A percentile compares a stretch with the other conserved stretches of the same genome.
Conservation (phyloP, 108 stramenopile genomes). For the Mediolabrus comicus region DNA sequence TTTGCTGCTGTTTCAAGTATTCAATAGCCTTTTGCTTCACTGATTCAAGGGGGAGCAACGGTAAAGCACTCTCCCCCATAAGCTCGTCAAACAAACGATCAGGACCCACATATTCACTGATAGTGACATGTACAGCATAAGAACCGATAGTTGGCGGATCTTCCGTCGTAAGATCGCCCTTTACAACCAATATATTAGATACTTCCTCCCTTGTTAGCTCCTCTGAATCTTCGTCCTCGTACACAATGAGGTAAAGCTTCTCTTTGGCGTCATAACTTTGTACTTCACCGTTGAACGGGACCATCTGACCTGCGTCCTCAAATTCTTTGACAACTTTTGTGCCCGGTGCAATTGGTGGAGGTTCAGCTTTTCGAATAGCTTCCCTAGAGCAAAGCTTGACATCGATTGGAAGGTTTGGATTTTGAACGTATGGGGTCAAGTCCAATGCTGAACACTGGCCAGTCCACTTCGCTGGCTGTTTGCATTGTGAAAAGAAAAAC, state of each 20-base stretch:
- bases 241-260: not conserved
- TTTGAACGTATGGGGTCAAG: constrained; percentile 40
- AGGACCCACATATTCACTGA: constrained; percentile 58
- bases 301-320: not conserved
- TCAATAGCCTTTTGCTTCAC: constrained; percentile 44
- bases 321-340: not conserved
- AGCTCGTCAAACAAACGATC: constrained; percentile 31
- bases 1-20: constrained; percentile 30
- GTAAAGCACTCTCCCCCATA: constrained; percentile 24
- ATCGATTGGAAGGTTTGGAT: constrained; percentile 10
- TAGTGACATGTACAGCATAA: constrained; percentile 50
- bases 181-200: not conserved
- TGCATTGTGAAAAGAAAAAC: not conserved
- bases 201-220: not conserved
- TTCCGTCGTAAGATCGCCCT: not conserved
- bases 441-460: constrained; percentile 31
- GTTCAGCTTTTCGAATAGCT: not conserved
- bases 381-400: constrained; percentile 55
- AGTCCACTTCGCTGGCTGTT: not conserved
- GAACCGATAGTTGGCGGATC: constrained; percentile 26
- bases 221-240: not conserved
- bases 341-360: not conserved
- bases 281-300: not conserved
- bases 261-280: not conserved
- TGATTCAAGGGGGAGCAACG: constrained; percentile 15